Percentiles rank a stretch among this genome's conserved stretches.
These are phyloP conservation scores for Pichia deserticola DNA, from an alignment of 805 yeast genomes.

Conservation along the genomic window DNA sequence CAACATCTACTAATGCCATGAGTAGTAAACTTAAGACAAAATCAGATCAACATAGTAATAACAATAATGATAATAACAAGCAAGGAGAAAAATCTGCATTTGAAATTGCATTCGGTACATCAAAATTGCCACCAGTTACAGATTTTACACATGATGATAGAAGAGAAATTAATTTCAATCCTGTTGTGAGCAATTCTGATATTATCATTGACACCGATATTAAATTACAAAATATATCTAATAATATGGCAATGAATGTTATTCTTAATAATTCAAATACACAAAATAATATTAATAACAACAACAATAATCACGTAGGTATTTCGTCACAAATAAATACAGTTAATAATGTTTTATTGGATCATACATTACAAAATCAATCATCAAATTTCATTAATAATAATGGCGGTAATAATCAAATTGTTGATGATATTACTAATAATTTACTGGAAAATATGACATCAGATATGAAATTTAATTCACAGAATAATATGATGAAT, in stretches of 20 bases:
- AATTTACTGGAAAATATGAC: neutral
- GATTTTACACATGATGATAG: conserved; percentile 18
- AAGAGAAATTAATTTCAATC: conserved; percentile 6
- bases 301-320: neutral
- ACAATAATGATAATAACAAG: too few relatives aligned
- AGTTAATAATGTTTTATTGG: too few relatives aligned
- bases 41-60: too few relatives aligned
- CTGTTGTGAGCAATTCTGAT: conserved; percentile 4
- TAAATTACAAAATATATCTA: neutral
- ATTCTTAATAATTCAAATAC: neutral
- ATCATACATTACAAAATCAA: too few relatives aligned
- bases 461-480: neutral
- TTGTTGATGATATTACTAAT: neutral
- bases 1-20: conserved; percentile 11
- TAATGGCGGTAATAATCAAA: neutral
- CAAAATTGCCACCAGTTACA: conserved; percentile 30
- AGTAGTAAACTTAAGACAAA: conserved; percentile 13
- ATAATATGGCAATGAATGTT: neutral
- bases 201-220: neutral
- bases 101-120: conserved; percentile 31
- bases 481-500: neutral
- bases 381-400: neutral
- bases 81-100: conserved; percentile 18
- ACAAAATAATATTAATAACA: neutral
- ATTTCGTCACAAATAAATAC: too few relatives aligned